Evolutionary conservation across 176 grass and related monocot species (phyloP), one percentile per base, ranked within the genome.

Genomic region (Raddia distichophylla): DNA sequence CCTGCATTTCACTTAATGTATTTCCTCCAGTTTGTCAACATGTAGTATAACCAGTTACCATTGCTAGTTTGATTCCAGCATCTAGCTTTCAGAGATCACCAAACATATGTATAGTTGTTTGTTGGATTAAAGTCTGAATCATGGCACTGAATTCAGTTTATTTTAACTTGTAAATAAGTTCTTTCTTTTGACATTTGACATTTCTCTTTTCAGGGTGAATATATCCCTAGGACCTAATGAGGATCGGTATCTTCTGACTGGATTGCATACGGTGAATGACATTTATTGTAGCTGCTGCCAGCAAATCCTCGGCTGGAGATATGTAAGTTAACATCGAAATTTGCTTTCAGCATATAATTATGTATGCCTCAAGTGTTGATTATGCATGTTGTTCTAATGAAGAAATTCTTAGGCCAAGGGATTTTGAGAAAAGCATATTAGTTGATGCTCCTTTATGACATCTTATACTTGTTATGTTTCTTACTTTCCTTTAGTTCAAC

Each of bases 271-370:
- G 5, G 89, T 91, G 54, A 91, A 86, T 80, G 89, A 92, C 48
- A 83, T 92, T 17, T 95, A 90, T 57, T 95, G 93, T 68, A 88
- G 85, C 60, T 92, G 78, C 61, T 94, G 89, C 77, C 83, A 91
- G 62, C 77, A 89, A 79, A 54, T 91, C 62, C 87, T 95, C 16
- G 93, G 93, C 64, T 95, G 93, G 93, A 94, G 83, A 94, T 94
- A 94, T 89, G 92, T 94, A 85, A 82, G 89, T 91, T 59, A 10
- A 67, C 59, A 57, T 57, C 17, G 64, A 69, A 11, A 72, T 81
- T 57, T 80, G 37, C 40, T 13, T 40, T 47, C 42, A 43, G 46
- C 56, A 65, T 86, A 5, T 12, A 66, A 34, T 19, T n/a, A 62
- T 18, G 20, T 14, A 64, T 46, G 42, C 64, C 22, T 47, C 75